A percentile compares a stretch with the other conserved stretches of the same genome.
phyloP scores from a whole-genome alignment of 257 asterid species.

The Scutellaria minor region DNA sequence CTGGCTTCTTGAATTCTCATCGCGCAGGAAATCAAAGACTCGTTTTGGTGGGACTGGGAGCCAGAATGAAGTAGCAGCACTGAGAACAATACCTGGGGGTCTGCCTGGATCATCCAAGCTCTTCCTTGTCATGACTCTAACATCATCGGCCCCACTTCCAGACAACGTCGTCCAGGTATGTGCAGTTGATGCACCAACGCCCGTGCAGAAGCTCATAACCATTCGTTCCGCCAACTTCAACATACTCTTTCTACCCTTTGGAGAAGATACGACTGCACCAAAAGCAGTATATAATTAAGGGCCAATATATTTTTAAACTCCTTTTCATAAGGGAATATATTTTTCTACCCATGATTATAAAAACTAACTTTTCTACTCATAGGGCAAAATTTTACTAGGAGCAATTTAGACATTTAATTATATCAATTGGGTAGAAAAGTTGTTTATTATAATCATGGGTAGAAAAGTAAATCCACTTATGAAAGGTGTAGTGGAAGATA shows the following conservation, averaged over 20 bases:
- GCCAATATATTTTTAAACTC: too few species aligned
- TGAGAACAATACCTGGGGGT: conserved; percentile 82
- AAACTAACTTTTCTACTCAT: too few species aligned
- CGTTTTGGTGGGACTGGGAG: conserved; percentile 69
- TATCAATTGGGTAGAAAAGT: too few species aligned
- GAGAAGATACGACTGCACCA: conserved; percentile 62
- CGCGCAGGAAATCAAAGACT: conserved; percentile 64
- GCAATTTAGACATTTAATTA: too few species aligned
- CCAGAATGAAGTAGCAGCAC: conserved; percentile 89
- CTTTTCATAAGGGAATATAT: too few species aligned
- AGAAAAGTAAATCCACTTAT: too few species aligned
- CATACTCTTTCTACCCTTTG: conserved; percentile 78
- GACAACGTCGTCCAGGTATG: conserved; percentile 82
- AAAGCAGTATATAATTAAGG: background rate
- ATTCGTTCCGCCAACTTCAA: conserved; percentile 81
- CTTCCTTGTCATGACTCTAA: conserved; percentile 77
- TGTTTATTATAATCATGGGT: too few species aligned
- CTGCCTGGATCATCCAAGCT: conserved; percentile 87
- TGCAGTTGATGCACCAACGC: conserved; percentile 83
- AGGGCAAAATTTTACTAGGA: too few species aligned
- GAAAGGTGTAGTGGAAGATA: too few species aligned
- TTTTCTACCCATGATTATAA: too few species aligned
- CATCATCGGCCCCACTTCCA: conserved; percentile 80
- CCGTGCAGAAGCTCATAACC: conserved; percentile 83
- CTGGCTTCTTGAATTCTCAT: conserved; percentile 73